Conservation (phyloP, 352 stramenopile genomes). For the Globisporangium takayamanum region DNA sequence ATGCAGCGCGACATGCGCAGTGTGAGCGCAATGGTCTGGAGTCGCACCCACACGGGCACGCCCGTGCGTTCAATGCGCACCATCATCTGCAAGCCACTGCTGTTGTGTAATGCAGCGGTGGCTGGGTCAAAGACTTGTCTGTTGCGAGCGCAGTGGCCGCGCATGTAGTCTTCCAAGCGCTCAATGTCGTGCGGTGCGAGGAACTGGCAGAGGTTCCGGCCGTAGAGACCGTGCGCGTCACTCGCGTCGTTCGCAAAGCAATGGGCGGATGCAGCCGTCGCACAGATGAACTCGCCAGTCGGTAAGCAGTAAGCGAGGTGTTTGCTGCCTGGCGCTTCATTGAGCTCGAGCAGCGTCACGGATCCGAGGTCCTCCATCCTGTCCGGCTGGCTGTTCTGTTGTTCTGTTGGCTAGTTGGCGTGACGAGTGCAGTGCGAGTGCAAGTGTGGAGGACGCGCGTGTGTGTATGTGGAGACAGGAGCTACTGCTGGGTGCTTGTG, state of each 20-base stretch:
- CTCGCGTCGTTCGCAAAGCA: constrained; percentile 21
- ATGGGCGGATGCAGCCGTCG: constrained; percentile 34
- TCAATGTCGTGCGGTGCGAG: constrained; percentile 47
- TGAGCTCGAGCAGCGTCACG: constrained; percentile 63
- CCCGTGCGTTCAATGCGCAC: constrained; percentile 25
- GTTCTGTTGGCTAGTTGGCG: constrained; percentile 1
- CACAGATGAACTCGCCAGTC: constrained; percentile 71
- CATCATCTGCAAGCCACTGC: constrained; percentile 35
- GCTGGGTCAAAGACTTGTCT: constrained; percentile 2
- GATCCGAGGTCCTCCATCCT: constrained; percentile 47
- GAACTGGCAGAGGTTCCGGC: constrained; percentile 55
- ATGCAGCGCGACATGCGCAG: constrained; percentile 77
- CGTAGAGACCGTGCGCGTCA: constrained; percentile 44
- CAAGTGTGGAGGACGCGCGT: too few relatives aligned
- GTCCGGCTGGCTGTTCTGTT: background rate
- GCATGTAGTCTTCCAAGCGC: constrained; percentile 54
- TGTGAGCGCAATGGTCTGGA: constrained; percentile 55
- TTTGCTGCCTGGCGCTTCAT: constrained; percentile 34
- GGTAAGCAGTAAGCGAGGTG: constrained; percentile 63
- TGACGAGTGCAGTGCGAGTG: too few relatives aligned
- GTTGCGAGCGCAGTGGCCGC: constrained; percentile 17
- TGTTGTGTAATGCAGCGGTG: constrained; percentile 5
- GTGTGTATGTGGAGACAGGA: too few relatives aligned
- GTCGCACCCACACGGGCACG: constrained; percentile 41
- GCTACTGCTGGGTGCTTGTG: too few relatives aligned